These are phyloP conservation scores for Penicillium sumatraense DNA, from an alignment of 2,329 filamentous ascomycete species.

Conservation along the genomic window DNA sequence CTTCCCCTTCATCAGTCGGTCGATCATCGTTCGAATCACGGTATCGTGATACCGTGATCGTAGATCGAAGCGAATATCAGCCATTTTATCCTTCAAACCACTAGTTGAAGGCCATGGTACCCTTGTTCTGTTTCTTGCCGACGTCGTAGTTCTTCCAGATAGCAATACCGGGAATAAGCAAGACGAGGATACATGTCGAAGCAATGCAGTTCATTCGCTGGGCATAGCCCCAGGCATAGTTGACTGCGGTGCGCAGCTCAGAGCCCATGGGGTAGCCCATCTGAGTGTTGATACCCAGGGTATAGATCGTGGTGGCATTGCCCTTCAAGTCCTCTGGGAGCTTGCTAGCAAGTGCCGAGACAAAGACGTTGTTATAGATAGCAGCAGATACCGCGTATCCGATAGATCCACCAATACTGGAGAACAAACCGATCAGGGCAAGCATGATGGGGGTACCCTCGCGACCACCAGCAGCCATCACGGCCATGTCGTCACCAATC, in stretches of 20 bases:
- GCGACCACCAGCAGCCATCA: slow-evolving; percentile 26
- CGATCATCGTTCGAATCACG: neutral
- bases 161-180: slow-evolving; percentile 22
- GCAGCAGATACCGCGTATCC: slow-evolving; percentile 28
- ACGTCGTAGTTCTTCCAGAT: slow-evolving; percentile 28
- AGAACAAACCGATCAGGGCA: slow-evolving; percentile 26
- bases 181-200: slow-evolving; percentile 20
- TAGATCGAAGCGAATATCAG: neutral
- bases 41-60: neutral
- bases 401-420: slow-evolving; percentile 26
- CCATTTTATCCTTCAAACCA: neutral
- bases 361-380: slow-evolving; percentile 29
- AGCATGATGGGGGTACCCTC: slow-evolving; percentile 28
- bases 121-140: slow-evolving; percentile 26
- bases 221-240: slow-evolving; percentile 22
- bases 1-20: too few species aligned
- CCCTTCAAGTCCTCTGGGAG: slow-evolving; percentile 21
- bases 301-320: slow-evolving; percentile 22
- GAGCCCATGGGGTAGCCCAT: slow-evolving; percentile 19
- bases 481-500: slow-evolving; percentile 27
- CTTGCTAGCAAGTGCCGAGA: slow-evolving; percentile 16
- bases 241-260: slow-evolving; percentile 14
- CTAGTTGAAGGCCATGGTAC: slow-evolving; percentile 21
- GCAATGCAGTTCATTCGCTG: slow-evolving; percentile 27
- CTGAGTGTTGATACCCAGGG: slow-evolving; percentile 17